phyloP scores from a whole-genome alignment of 1,284 basidiomycete genomes.

The Tetrapyrgos nigripes region DNA sequence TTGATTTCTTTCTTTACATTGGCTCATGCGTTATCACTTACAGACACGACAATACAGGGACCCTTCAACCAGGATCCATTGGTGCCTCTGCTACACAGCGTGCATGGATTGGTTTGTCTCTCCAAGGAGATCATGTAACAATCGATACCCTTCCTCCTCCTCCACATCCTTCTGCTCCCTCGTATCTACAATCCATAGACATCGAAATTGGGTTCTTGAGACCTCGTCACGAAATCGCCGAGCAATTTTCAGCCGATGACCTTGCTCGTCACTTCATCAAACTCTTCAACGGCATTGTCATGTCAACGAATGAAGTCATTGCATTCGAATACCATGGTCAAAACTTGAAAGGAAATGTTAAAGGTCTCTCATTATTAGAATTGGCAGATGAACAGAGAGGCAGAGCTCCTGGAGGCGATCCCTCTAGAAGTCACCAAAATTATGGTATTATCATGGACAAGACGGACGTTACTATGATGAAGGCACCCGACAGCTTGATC shows the following conservation, averaged over 20 bases:
- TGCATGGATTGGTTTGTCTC: conserved; percentile 87
- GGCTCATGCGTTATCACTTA: conserved; percentile 4
- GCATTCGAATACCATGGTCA: conserved; percentile 94
- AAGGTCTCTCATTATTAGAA: conserved; percentile 71
- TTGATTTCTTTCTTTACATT: conserved; percentile 3
- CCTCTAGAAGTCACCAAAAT: conserved; percentile 32
- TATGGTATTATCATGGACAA: conserved; percentile 89
- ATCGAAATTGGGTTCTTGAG: conserved; percentile 81
- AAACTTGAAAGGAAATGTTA: conserved; percentile 80
- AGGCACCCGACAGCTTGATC: conserved; percentile 82
- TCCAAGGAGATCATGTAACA: conserved; percentile 77
- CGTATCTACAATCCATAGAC: conserved; percentile 81
- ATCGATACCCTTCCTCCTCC: conserved; percentile 70
- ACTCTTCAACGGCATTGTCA: conserved; percentile 68
- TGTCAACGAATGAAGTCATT: conserved; percentile 78
- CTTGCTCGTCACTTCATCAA: conserved; percentile 80
- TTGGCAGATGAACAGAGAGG: conserved; percentile 65
- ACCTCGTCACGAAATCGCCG: conserved; percentile 67
- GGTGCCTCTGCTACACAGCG: conserved; percentile 77
- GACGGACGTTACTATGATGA: conserved; percentile 90
- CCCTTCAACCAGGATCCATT: conserved; percentile 65
- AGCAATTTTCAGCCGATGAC: conserved; percentile 86
- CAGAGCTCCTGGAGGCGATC: conserved; percentile 37
- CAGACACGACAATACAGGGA: conserved; percentile 81
- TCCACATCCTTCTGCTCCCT: conserved; percentile 61